Base-by-base conservation (phyloP, 768 basidiomycete species). In the Podaxis carcinomalis region DNA sequence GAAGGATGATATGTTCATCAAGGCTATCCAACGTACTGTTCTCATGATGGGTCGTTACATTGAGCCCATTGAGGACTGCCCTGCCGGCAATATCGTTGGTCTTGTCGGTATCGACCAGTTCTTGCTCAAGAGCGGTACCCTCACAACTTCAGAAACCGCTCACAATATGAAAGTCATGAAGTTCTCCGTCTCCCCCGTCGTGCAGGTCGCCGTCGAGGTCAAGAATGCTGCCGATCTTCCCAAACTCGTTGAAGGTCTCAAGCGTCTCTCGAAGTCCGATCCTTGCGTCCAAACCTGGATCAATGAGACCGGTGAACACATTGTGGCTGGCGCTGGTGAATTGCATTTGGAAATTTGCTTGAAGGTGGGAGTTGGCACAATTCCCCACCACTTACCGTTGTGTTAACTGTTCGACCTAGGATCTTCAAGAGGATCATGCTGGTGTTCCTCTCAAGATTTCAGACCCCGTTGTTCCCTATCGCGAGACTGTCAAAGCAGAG, bases 161-260 rank as follows among this genome's bases (percentile, higher is more conserved):
- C 97, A 99, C 84, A 99, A 99, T 84, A 97, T 99, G 95, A 93
- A 82, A 81, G 95, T 99, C 77, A 99, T 99, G 97, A 93, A 91
- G 80, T 98, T 98, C 86, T 98, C 95, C 75, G 97, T 99, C 59
- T 98, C 97, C 32, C 97, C 97, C 68, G 97, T 99, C 82, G 97
- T 99, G 49, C 97, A 88, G 74, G 94, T 98, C 71, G 93, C 97
- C 66, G 97, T 99, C 68, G 97, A 99, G 78, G 97, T 98, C 78
- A 98, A 98, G 89, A 99, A 98, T 76, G 94, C 97, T 61, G 86
- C 93, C 62, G 97, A 99, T 84, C 85, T 99, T 51, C 97, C 97
- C 72, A 99, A 99, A 81, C 91, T 99, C 66, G 97, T 98, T 64
- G 97, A 99, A 84, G 97, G 97, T 82, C 91, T 99, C 69, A 99